Conservation (phyloP, 306 rosid species). For the Cajanus cajan region DNA sequence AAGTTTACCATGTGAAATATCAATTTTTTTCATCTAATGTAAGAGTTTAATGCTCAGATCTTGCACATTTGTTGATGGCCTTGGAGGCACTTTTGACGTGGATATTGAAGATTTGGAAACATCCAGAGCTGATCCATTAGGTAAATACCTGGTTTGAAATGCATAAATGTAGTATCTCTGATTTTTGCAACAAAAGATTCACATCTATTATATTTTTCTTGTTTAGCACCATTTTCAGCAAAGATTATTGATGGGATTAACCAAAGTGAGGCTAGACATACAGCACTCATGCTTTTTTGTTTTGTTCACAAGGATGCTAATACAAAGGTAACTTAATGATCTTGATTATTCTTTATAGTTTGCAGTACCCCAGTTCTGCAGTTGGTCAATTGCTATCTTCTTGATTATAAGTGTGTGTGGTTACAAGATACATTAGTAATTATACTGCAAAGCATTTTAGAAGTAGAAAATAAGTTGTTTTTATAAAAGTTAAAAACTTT, state of each 20-base stretch:
- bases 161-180: slow-evolving; percentile 4
- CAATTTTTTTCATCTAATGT: slow-evolving; percentile 22
- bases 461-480: slow-evolving; percentile 9
- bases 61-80: slow-evolving; percentile 57
- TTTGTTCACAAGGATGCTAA: slow-evolving; percentile 53
- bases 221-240: slow-evolving; percentile 67
- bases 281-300: slow-evolving; percentile 79
- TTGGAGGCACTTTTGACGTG: slow-evolving; percentile 62
- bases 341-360: slow-evolving; percentile 1
- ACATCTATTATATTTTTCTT: slow-evolving; percentile 26
- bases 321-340: slow-evolving; percentile 54
- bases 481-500: background rate
- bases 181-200: slow-evolving; percentile 17
- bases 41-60: slow-evolving; percentile 49
- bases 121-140: slow-evolving; percentile 67
- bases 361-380: background rate
- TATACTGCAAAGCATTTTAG: slow-evolving; percentile 8
- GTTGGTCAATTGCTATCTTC: slow-evolving; percentile 12
- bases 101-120: slow-evolving; percentile 56
- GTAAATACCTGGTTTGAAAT: slow-evolving; percentile 42
- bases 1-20: background rate
- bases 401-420: background rate
- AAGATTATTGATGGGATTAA: slow-evolving; percentile 83
- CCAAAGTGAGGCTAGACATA: slow-evolving; percentile 72
- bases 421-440: background rate